A percentile compares a stretch with the other conserved stretches of the same genome.
Conservation (phyloP, 345 rosid species). For the Garcia nutans region DNA sequence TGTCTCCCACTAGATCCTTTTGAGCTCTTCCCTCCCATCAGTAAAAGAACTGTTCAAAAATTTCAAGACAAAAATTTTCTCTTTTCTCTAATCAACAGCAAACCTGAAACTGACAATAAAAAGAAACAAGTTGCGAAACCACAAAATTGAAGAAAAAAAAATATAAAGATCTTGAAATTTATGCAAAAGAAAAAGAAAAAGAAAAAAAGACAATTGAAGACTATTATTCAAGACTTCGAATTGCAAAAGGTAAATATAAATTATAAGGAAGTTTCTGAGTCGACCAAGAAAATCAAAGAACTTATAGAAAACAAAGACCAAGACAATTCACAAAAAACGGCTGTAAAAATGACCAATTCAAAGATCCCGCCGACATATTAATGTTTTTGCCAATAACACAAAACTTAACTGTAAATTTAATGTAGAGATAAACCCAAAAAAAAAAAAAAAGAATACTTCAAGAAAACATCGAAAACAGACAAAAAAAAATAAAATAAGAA, state of each 20-base stretch:
- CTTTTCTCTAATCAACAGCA: background rate
- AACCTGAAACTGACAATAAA: background rate
- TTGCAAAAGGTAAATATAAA: background rate
- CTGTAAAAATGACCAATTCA: constrained; percentile 23
- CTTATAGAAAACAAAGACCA: constrained; percentile 12
- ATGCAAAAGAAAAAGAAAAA: no score
- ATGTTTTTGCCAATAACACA: background rate
- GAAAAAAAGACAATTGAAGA: background rate
- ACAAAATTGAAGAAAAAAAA: background rate
- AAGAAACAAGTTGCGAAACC: background rate
- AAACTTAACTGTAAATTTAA: background rate
- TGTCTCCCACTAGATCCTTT: constrained; percentile 37
- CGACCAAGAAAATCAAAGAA: background rate
- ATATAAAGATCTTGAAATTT: background rate
- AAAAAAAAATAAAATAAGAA: background rate
- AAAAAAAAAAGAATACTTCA: background rate
- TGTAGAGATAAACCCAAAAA: background rate
- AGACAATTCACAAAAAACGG: constrained; percentile 4
- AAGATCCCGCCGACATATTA: constrained; percentile 5
- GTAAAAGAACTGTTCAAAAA: constrained; percentile 9
- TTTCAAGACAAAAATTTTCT: background rate
- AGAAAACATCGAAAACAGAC: background rate
- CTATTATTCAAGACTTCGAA: background rate
- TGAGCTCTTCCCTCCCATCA: constrained; percentile 86
- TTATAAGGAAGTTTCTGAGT: constrained; percentile 12